Evolutionary conservation across 2,329 filamentous ascomycete species (phyloP).

Genomic region (Aureobasidium sp.): DNA sequence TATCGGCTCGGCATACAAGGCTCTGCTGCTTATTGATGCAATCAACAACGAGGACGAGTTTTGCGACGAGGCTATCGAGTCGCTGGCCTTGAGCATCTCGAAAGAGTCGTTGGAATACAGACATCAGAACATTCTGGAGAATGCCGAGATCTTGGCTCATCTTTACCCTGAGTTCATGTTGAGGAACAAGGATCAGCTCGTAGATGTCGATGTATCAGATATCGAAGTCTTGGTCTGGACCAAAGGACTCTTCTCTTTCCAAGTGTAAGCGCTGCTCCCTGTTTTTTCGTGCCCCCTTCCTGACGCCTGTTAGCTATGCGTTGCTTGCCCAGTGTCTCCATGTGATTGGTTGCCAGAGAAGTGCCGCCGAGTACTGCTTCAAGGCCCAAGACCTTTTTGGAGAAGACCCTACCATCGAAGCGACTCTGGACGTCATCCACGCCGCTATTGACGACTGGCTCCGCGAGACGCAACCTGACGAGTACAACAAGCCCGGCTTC

Average conservation of each 20-base stretch:
- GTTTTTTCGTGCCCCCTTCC: not conserved
- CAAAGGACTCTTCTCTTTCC: slow-evolving; percentile 4
- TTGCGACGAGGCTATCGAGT: slow-evolving; percentile 56
- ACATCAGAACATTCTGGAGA: slow-evolving; percentile 10
- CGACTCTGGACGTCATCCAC: slow-evolving; percentile 45
- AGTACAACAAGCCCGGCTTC: slow-evolving; percentile 8
- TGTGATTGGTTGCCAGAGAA: slow-evolving; percentile 30
- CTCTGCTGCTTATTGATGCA: slow-evolving; percentile 78
- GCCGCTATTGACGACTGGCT: slow-evolving; percentile 19
- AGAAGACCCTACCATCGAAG: slow-evolving; percentile 46
- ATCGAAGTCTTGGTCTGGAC: slow-evolving; percentile 12
- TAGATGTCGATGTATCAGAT: slow-evolving; percentile 8
- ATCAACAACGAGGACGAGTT: slow-evolving; percentile 71
- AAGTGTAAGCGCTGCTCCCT: not conserved
- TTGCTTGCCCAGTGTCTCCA: slow-evolving; percentile 11
- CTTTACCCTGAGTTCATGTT: slow-evolving; percentile 11
- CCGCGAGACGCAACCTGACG: slow-evolving; percentile 17
- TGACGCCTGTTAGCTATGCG: not conserved
- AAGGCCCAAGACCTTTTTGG: slow-evolving; percentile 51
- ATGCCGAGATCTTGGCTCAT: slow-evolving; percentile 9
- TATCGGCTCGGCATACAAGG: slow-evolving; percentile 80
- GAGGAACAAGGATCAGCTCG: slow-evolving; percentile 9
- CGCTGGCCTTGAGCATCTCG: slow-evolving; percentile 20
- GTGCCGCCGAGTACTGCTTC: slow-evolving; percentile 56
- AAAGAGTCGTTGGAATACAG: slow-evolving; percentile 12